A percentile compares a stretch with the other conserved stretches of the same genome.
Conservation (phyloP, 768 basidiomycete genomes). For the Ramaria rubella region DNA sequence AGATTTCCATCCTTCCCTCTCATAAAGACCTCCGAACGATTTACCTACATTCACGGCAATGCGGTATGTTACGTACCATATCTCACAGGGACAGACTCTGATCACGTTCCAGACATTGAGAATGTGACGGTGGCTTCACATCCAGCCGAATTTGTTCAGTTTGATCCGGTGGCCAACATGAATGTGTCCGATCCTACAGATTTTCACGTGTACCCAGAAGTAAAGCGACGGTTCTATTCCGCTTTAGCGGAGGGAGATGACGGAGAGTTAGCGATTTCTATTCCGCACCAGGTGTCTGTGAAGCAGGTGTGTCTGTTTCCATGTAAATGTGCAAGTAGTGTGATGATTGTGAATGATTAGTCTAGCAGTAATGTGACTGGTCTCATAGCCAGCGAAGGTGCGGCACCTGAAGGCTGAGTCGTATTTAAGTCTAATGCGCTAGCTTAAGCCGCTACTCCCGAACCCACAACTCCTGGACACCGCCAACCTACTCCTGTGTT, state of each 20-base stretch:
- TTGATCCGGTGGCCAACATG: conserved; percentile 67
- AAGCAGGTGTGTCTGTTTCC: conserved; percentile 42
- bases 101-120: conserved; percentile 50
- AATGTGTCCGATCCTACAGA: conserved; percentile 63
- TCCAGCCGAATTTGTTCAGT: conserved; percentile 69
- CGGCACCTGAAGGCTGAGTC: conserved; percentile 15
- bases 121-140: conserved; percentile 66
- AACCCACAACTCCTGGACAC: conserved; percentile 63
- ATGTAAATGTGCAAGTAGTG: conserved; percentile 26
- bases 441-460: conserved; percentile 66
- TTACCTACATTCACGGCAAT: conserved; percentile 84
- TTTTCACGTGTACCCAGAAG: conserved; percentile 84
- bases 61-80: conserved; percentile 48
- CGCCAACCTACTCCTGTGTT: conserved; percentile 31
- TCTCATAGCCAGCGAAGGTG: conserved; percentile 52
- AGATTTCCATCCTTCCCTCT: conserved; percentile 81
- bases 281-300: conserved; percentile 66
- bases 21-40: conserved; percentile 74
- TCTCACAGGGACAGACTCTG: conserved; percentile 19
- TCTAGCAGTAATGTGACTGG: conserved; percentile 26
- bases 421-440: not conserved
- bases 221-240: conserved; percentile 87
- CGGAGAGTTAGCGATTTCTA: conserved; percentile 87
- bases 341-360: conserved; percentile 18
- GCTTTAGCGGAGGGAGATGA: conserved; percentile 89